Evolutionary conservation across 139 green algal genomes (phyloP).

Genomic region (Spirogloea muscicola): DNA sequence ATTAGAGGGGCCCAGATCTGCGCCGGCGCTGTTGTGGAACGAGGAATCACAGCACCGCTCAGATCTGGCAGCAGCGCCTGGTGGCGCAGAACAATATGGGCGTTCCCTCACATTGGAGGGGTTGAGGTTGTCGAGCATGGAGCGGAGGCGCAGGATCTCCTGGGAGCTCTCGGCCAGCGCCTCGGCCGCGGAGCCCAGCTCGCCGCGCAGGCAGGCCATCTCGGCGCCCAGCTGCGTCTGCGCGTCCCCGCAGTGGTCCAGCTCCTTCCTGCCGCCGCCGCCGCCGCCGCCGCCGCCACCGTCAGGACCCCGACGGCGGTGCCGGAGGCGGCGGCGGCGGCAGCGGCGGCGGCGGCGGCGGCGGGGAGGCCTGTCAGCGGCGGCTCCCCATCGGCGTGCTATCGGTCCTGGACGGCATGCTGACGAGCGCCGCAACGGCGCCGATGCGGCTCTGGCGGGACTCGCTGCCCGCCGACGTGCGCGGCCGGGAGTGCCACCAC

Average conservation of each 20-base stretch:
- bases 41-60: neutral
- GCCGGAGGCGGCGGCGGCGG: no score
- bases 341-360: no score
- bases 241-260: constrained; percentile 11
- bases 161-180: neutral
- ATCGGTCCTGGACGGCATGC: no score
- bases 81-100: neutral
- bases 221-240: constrained; percentile 14
- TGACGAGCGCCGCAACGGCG: no score
- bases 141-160: constrained; percentile 19
- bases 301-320: no score
- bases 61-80: neutral
- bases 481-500: no score
- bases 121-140: no score
- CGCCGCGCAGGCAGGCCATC: constrained; percentile 36
- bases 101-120: constrained; percentile 3
- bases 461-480: no score
- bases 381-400: no score
- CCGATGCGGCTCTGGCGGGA: no score
- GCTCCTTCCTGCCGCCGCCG: constrained; percentile 2
- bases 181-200: constrained; percentile 6
- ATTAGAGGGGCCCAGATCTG: neutral
- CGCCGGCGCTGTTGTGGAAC: neutral
- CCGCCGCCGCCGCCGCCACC: no score
- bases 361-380: no score